These are phyloP conservation scores for Guadua angustifolia DNA, from an alignment of 176 grass and related monocot species.

Conservation along the genomic window DNA sequence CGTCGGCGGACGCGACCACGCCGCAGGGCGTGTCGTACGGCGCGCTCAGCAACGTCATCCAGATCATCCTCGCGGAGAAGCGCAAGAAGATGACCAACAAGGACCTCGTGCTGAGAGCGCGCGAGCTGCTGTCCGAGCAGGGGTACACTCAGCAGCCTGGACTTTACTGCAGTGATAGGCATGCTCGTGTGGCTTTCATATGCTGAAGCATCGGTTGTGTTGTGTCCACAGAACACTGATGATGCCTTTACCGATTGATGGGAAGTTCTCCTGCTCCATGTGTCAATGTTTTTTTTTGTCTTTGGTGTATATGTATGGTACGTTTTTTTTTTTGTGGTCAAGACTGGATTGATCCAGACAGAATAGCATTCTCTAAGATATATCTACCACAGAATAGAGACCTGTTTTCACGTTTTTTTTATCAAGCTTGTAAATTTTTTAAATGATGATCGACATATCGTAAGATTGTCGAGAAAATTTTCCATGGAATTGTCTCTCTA, in stretches of 20 bases:
- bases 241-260: background rate
- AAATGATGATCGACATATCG: background rate
- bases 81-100: constrained; percentile 51
- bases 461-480: background rate
- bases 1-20: constrained; percentile 74
- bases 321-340: background rate
- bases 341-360: background rate
- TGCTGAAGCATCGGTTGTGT: constrained; percentile 41
- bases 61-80: constrained; percentile 58
- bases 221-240: background rate
- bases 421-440: background rate
- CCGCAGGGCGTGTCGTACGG: constrained; percentile 68
- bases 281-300: background rate
- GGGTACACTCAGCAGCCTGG: constrained; percentile 70
- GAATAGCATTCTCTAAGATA: background rate
- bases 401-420: background rate
- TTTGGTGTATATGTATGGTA: background rate
- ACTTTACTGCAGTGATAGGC: constrained; percentile 82
- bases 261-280: background rate
- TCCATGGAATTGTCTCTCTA: background rate
- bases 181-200: constrained; percentile 60
- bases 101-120: constrained; percentile 63
- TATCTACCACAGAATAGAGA: background rate
- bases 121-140: constrained; percentile 59
- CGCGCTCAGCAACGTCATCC: constrained; percentile 85